These are phyloP conservation scores for Turritis glabra DNA, from an alignment of 345 rosid genomes.

Conservation along the genomic window DNA sequence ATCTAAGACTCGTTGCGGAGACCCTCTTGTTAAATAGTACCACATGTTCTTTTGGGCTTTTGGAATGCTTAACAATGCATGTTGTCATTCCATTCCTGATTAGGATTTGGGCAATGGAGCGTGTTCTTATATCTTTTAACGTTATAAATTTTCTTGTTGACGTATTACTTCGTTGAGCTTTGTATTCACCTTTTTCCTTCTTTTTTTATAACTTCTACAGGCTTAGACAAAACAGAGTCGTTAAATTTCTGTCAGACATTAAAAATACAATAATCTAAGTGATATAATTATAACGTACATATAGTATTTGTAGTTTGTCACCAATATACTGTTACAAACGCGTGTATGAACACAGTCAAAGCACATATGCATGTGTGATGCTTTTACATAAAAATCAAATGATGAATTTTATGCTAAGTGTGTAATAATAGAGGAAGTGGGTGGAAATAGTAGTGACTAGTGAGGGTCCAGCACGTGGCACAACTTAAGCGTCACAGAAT, in stretches of 20 bases:
- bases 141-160: too few relatives aligned
- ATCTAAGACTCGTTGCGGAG: too few relatives aligned
- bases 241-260: too few relatives aligned
- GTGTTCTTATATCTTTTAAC: neutral
- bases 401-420: neutral
- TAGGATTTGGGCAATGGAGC: neutral
- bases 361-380: neutral
- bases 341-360: neutral
- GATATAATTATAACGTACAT: neutral
- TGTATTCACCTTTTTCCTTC: too few relatives aligned
- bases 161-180: too few relatives aligned
- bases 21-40: too few relatives aligned
- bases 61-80: too few relatives aligned
- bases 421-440: slow-evolving; percentile 24
- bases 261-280: too few relatives aligned
- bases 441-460: slow-evolving; percentile 14
- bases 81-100: neutral
- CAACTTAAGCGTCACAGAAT: slow-evolving; percentile 16
- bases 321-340: neutral
- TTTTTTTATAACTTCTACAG: too few relatives aligned
- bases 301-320: neutral
- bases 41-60: too few relatives aligned
- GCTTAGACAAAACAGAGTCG: too few relatives aligned
- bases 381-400: neutral
- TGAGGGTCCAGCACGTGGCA: slow-evolving; percentile 36